Percentiles rank a stretch among this genome's conserved stretches.
Evolutionary conservation across 257 asterid genomes (phyloP).

Genomic region (Prunella vulgaris): DNA sequence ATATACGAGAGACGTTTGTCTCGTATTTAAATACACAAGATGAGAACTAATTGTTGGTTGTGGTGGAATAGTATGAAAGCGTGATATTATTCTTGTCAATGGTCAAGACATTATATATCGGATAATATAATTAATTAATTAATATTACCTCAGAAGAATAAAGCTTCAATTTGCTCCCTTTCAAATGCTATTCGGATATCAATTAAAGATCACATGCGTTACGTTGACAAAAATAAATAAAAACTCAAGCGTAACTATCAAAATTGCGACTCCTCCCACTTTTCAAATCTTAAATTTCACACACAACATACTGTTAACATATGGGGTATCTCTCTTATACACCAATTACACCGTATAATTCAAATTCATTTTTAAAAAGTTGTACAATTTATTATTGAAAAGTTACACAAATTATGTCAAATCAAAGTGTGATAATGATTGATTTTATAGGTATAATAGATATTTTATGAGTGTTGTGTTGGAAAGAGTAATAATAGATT

Average conservation of each 20-base stretch:
- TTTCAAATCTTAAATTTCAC: background rate
- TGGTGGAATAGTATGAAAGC: background rate
- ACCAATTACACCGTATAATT: too few relatives aligned
- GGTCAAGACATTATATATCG: conserved; percentile 4
- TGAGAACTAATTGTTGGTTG: background rate
- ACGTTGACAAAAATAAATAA: background rate
- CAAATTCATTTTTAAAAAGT: too few relatives aligned
- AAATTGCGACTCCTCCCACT: background rate
- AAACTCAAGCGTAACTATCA: background rate
- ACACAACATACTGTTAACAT: background rate
- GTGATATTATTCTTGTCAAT: background rate
- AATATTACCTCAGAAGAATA: conserved; percentile 1
- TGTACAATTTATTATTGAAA: too few relatives aligned
- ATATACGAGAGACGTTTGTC: too few relatives aligned
- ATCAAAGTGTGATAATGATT: too few relatives aligned
- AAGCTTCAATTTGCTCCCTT: conserved; percentile 1
- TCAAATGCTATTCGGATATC: background rate
- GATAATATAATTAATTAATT: background rate
- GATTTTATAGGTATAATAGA: too few relatives aligned
- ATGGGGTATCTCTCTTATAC: too few relatives aligned
- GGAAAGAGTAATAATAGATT: too few relatives aligned
- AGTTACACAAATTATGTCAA: too few relatives aligned
- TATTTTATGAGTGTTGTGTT: too few relatives aligned
- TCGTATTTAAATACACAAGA: background rate
- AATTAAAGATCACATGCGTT: background rate